Evolutionary conservation across 768 basidiomycete species (phyloP).

Genomic region (Lanmaoa pseudosensibilis): DNA sequence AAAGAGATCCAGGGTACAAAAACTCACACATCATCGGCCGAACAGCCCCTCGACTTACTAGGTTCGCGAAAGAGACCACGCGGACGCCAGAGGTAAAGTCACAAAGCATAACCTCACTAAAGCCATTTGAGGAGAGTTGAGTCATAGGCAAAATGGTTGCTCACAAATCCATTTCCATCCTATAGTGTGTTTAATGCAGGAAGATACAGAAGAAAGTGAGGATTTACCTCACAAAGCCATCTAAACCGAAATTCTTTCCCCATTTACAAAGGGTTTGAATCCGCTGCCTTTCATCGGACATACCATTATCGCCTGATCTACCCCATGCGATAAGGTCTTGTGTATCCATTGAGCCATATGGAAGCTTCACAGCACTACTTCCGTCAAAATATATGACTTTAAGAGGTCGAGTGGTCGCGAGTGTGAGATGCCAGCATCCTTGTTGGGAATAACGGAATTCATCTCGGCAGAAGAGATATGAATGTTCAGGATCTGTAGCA

Average conservation of each 20-base stretch:
- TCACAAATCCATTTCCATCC: slow-evolving; percentile 36
- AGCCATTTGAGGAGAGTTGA: background rate
- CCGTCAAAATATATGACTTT: slow-evolving; percentile 56
- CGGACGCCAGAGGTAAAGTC: slow-evolving; percentile 31
- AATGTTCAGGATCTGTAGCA: slow-evolving; percentile 38
- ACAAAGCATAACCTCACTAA: slow-evolving; percentile 41
- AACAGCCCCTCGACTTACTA: background rate
- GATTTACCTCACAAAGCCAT: slow-evolving; percentile 47
- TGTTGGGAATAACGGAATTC: background rate
- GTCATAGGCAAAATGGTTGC: background rate
- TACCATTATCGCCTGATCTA: slow-evolving; percentile 12
- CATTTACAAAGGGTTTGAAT: slow-evolving; percentile 43
- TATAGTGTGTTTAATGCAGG: slow-evolving; percentile 6
- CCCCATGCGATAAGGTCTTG: slow-evolving; percentile 53
- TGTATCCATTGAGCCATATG: slow-evolving; percentile 42
- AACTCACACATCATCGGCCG: background rate
- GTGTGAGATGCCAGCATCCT: slow-evolving; percentile 20
- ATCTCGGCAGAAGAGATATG: slow-evolving; percentile 38
- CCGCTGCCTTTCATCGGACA: slow-evolving; percentile 36
- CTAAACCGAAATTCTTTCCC: slow-evolving; percentile 41
- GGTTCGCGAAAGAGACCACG: slow-evolving; percentile 20
- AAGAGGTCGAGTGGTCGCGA: slow-evolving; percentile 32
- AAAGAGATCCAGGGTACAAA: background rate
- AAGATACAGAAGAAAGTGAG: background rate
- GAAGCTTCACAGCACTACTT: slow-evolving; percentile 45